Percentiles rank a stretch among this genome's conserved stretches.
Evolutionary conservation across 352 stramenopile species (phyloP).

Genomic region (Phytophthora palmivora): DNA sequence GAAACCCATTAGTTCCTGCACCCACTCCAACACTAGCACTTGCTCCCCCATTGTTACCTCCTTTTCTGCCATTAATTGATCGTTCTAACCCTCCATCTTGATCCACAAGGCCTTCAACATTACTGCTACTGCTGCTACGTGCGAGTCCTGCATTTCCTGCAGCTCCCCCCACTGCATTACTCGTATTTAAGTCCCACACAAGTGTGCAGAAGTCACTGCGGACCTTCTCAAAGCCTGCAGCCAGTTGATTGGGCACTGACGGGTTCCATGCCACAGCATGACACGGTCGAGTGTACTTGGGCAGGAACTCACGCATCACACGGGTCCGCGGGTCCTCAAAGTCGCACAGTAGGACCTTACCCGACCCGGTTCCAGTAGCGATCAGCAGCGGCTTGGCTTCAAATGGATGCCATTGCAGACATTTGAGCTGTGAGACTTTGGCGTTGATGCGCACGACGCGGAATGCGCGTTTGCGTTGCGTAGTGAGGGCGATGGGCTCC

Average conservation of each 20-base stretch:
- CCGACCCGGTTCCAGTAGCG: slow-evolving; percentile 71
- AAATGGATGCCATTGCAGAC: slow-evolving; percentile 86
- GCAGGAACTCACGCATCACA: slow-evolving; percentile 74
- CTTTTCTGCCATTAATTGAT: slow-evolving; percentile 33
- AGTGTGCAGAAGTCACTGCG: slow-evolving; percentile 87
- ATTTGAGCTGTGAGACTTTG: slow-evolving; percentile 82
- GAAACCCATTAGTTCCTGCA: slow-evolving; percentile 34
- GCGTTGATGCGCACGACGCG: slow-evolving; percentile 83
- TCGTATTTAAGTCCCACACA: slow-evolving; percentile 84
- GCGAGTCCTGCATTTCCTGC: slow-evolving; percentile 15
- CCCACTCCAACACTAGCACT: slow-evolving; percentile 32
- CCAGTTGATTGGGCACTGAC: slow-evolving; percentile 76
- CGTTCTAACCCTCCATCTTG: slow-evolving; percentile 34
- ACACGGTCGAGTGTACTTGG: slow-evolving; percentile 85
- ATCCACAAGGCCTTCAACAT: slow-evolving; percentile 40
- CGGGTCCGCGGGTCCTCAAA: slow-evolving; percentile 74
- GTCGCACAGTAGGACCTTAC: slow-evolving; percentile 87
- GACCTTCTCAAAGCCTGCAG: slow-evolving; percentile 88
- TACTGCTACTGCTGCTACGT: slow-evolving; percentile 28
- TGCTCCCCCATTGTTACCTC: slow-evolving; percentile 16
- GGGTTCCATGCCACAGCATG: slow-evolving; percentile 88
- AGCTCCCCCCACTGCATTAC: slow-evolving; percentile 13
- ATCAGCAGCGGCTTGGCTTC: slow-evolving; percentile 78
- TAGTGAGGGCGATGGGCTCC: slow-evolving; percentile 40
- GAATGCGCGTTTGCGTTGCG: slow-evolving; percentile 86